phyloP scores from a whole-genome alignment of 2,329 filamentous ascomycete genomes.

The Scopulariopsis brevicaulis region DNA sequence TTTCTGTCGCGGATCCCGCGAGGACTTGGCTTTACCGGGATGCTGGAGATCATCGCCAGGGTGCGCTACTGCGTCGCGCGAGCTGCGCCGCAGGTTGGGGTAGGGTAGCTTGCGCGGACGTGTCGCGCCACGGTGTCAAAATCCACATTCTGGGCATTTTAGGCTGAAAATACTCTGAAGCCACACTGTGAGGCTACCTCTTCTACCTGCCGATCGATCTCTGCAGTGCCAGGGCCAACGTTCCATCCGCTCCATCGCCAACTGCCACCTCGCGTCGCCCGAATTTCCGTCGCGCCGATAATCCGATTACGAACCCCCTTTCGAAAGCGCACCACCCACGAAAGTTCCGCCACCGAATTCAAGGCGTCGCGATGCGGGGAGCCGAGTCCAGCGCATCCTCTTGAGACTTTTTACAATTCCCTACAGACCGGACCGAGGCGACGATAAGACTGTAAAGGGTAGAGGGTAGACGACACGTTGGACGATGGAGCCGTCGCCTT shows the following conservation, averaged over 20 bases:
- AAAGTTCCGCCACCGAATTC: background rate
- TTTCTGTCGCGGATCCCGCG: background rate
- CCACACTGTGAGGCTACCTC: background rate
- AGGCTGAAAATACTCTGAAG: too few species aligned
- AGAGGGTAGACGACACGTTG: too few species aligned
- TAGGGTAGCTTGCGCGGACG: too few species aligned
- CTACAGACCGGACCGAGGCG: background rate
- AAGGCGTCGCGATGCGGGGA: background rate
- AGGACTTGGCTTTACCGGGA: background rate
- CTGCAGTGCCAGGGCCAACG: background rate
- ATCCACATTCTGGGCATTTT: too few species aligned
- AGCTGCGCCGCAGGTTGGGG: background rate
- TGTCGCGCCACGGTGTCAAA: too few species aligned
- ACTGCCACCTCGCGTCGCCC: background rate
- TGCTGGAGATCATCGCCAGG: background rate
- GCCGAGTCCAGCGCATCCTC: background rate
- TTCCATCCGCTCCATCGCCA: background rate
- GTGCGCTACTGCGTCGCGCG: background rate
- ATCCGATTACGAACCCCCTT: background rate
- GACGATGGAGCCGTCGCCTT: conserved; percentile 75
- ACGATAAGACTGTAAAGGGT: too few species aligned
- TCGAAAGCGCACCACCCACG: background rate
- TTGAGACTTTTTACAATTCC: background rate
- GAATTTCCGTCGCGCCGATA: background rate
- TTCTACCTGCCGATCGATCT: too few species aligned